These are phyloP conservation scores for Candida ipomoeae DNA, from an alignment of 805 yeast species.

Conservation along the genomic window DNA sequence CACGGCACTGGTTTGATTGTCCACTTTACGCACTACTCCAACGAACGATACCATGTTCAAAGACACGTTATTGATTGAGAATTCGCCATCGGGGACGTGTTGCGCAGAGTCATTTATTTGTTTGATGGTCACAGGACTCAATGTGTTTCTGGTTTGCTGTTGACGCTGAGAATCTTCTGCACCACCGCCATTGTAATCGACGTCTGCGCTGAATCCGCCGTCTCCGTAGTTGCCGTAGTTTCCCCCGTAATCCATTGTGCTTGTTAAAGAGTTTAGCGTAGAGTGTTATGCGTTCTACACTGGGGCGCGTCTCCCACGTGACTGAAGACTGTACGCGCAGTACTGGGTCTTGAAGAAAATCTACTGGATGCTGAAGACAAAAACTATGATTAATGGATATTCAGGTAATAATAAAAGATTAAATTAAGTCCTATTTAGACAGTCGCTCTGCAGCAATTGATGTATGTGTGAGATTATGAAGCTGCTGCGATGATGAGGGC, in stretches of 20 bases:
- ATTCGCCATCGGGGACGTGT: slow-evolving; percentile 65
- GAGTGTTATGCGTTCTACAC: background rate
- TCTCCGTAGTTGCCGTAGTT: slow-evolving; percentile 17
- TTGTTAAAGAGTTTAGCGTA: background rate
- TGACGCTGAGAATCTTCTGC: slow-evolving; percentile 13
- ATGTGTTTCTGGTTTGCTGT: slow-evolving; percentile 14
- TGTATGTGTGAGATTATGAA: background rate
- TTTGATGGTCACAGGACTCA: slow-evolving; percentile 69
- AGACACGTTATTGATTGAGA: slow-evolving; percentile 53
- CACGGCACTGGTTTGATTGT: slow-evolving; percentile 53
- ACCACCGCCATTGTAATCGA: slow-evolving; percentile 10
- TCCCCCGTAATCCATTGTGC: slow-evolving; percentile 11
- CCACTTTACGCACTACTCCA: slow-evolving; percentile 66
- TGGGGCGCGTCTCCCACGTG: slow-evolving; percentile 14
- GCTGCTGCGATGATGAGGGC: background rate
- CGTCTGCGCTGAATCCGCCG: slow-evolving; percentile 18
- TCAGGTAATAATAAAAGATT: background rate
- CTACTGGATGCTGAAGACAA: background rate
- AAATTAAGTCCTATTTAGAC: background rate
- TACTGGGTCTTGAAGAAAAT: background rate
- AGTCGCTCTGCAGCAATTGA: background rate
- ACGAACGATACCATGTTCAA: slow-evolving; percentile 59
- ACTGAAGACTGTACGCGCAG: slow-evolving; percentile 5
- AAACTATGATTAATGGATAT: no score
- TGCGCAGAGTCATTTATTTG: slow-evolving; percentile 62